Evolutionary conservation across 345 rosid genomes (phyloP).

Genomic region (Brassica nigra): DNA sequence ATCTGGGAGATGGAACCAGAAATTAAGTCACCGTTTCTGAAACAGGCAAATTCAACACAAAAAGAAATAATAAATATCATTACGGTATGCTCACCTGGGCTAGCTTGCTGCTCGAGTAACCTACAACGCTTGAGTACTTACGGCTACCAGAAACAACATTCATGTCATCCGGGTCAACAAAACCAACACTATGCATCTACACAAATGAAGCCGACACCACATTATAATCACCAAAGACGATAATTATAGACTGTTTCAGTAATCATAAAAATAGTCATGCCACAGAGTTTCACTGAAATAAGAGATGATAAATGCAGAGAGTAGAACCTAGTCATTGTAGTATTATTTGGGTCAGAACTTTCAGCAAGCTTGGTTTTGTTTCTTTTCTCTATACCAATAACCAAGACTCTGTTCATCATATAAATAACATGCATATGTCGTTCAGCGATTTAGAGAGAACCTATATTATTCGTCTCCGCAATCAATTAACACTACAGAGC

Average conservation of each 20-base stretch:
- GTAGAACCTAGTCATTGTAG: slow-evolving; percentile 13
- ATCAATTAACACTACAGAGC: too few relatives aligned
- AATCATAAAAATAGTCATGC: neutral
- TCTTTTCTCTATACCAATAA: neutral
- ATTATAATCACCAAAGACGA: slow-evolving; percentile 14
- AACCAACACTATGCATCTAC: slow-evolving; percentile 94
- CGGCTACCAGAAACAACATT: slow-evolving; percentile 76
- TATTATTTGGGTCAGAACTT: neutral
- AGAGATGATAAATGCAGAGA: slow-evolving; percentile 23
- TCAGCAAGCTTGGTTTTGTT: slow-evolving; percentile 15
- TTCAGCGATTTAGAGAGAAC: neutral
- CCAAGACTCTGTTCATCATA: slow-evolving; percentile 13
- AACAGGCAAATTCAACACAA: neutral
- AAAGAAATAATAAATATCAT: neutral
- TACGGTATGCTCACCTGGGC: slow-evolving; percentile 71
- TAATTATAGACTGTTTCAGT: neutral
- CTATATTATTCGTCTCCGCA: neutral
- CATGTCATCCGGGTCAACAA: slow-evolving; percentile 94
- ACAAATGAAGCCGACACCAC: slow-evolving; percentile 21
- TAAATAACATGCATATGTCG: slow-evolving; percentile 1
- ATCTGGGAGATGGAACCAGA: slow-evolving; percentile 56
- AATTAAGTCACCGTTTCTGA: slow-evolving; percentile 18
- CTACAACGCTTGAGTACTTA: slow-evolving; percentile 78
- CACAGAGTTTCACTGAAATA: neutral
- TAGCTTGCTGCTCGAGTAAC: slow-evolving; percentile 89